phyloP scores from a whole-genome alignment of 305 asterid species.

The Rubia tinctorum region DNA sequence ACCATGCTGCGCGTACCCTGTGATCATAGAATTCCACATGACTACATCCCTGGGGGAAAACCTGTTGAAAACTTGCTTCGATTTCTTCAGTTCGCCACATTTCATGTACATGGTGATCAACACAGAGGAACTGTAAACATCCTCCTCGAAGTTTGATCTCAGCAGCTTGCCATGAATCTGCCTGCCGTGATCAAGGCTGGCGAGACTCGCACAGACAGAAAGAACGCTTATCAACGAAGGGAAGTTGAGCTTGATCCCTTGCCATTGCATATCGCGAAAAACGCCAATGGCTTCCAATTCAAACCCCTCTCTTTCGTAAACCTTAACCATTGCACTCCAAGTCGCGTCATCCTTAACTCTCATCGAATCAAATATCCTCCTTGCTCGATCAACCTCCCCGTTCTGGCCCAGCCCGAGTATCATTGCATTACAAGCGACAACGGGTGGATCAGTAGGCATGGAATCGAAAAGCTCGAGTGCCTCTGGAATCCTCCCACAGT shows the following conservation, averaged over 20 bases:
- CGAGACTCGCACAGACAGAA: constrained; percentile 62
- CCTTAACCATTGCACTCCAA: constrained; percentile 63
- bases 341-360: constrained; percentile 51
- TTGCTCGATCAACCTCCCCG: constrained; percentile 47
- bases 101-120: constrained; percentile 69
- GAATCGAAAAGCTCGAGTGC: constrained; percentile 54
- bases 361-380: constrained; percentile 52
- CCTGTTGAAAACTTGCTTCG: constrained; percentile 47
- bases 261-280: constrained; percentile 50
- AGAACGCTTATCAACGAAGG: constrained; percentile 55
- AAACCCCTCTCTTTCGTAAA: constrained; percentile 53
- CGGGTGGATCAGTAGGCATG: constrained; percentile 42
- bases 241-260: constrained; percentile 48
- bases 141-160: constrained; percentile 42
- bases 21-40: constrained; percentile 69
- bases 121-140: constrained; percentile 47
- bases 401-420: constrained; percentile 49
- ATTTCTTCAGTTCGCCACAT: constrained; percentile 55
- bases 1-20: constrained; percentile 70
- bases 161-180: constrained; percentile 54
- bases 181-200: constrained; percentile 60
- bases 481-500: constrained; percentile 55
- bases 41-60: constrained; percentile 44
- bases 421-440: constrained; percentile 58
- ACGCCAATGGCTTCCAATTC: constrained; percentile 54